Evolutionary conservation across 768 basidiomycete genomes (phyloP).

Genomic region (Phlebiopsis gigantea): DNA sequence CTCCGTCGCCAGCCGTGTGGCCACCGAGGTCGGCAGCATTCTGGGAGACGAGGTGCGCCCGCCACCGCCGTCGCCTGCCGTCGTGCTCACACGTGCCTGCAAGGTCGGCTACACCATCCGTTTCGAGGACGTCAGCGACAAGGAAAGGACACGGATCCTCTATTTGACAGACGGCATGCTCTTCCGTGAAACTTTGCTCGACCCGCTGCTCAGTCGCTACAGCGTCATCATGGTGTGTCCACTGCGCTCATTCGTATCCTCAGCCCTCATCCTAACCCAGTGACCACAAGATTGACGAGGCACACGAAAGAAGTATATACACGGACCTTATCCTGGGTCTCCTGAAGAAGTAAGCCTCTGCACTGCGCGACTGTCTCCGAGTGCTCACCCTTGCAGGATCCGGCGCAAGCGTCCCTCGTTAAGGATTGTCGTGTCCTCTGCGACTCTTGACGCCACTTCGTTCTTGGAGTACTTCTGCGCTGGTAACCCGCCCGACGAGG

Average conservation of each 20-base stretch:
- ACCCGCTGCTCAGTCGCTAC: slow-evolving; percentile 87
- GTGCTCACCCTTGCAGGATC: slow-evolving; percentile 51
- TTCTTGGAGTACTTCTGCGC: slow-evolving; percentile 88
- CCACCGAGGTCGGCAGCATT: slow-evolving; percentile 83
- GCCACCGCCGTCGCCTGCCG: neutral
- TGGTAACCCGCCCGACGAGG: slow-evolving; percentile 57
- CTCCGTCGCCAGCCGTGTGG: slow-evolving; percentile 86
- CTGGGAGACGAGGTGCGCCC: slow-evolving; percentile 84
- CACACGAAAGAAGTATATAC: slow-evolving; percentile 94
- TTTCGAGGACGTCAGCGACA: slow-evolving; percentile 89
- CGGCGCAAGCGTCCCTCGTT: slow-evolving; percentile 86
- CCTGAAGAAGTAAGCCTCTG: slow-evolving; percentile 72
- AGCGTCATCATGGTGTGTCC: slow-evolving; percentile 87
- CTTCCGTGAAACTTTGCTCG: slow-evolving; percentile 88
- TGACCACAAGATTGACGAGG: slow-evolving; percentile 80
- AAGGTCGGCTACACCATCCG: slow-evolving; percentile 98
- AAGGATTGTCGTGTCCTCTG: slow-evolving; percentile 90
- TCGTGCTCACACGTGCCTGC: neutral
- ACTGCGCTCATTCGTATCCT: neutral
- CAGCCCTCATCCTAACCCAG: slow-evolving; percentile 19
- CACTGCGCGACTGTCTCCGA: neutral
- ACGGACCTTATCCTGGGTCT: slow-evolving; percentile 90
- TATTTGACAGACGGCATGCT: slow-evolving; percentile 99
- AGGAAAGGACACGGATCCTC: slow-evolving; percentile 80
- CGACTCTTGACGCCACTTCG: slow-evolving; percentile 88